Base-by-base conservation (phyloP, 2,329 filamentous ascomycete genomes). In the Pseudopithomyces chartarum region DNA sequence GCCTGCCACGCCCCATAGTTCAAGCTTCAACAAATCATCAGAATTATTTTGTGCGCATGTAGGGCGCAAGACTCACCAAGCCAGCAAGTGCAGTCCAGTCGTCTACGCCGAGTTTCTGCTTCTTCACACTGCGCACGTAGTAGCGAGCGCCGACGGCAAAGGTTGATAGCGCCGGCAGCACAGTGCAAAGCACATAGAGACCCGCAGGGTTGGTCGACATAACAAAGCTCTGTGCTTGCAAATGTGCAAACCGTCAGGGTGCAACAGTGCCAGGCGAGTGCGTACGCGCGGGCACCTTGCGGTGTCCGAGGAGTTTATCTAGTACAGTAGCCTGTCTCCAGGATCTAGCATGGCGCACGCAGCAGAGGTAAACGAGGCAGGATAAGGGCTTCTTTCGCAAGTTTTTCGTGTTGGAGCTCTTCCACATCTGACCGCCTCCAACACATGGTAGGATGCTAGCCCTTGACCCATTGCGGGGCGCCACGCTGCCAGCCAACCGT, bases 1-100 rank as follows among this genome's bases (percentile, higher is more conserved):
- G 19, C 38, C 50, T 6, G 55, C 33, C 8, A 57, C 50, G 2
- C 26, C 34, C 55, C 55, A 57, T 8, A 57, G 26, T 2, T 42
- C 50, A 19, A 57, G 42, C 55, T 57, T 44, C 23, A 20, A 17
- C 36, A 17, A 2, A 29, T n/a, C 6, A 39, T 54, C 23, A 38
- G 44, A 15, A 32, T 29, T 0, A 20, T 33, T 43, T 8, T 12
- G 5, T 22, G 22, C 13, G n/a, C 22, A 6, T 8, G 32, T 13
- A 46, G 3, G 23, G 12, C 10, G 23, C 11, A 12, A 39, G 6
- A 29, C 54, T 48, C 47, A 56, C 54, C 33, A 52, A 17, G 13
- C 54, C 54, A 6, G 17, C 54, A 7, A 40, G 36, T 11, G 54
- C 48, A 33, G 54, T 56, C 49, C 54, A 52, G 43, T 56, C 54